phyloP scores from a whole-genome alignment of 805 yeast species.

The Kodamaea lidongshanica region DNA sequence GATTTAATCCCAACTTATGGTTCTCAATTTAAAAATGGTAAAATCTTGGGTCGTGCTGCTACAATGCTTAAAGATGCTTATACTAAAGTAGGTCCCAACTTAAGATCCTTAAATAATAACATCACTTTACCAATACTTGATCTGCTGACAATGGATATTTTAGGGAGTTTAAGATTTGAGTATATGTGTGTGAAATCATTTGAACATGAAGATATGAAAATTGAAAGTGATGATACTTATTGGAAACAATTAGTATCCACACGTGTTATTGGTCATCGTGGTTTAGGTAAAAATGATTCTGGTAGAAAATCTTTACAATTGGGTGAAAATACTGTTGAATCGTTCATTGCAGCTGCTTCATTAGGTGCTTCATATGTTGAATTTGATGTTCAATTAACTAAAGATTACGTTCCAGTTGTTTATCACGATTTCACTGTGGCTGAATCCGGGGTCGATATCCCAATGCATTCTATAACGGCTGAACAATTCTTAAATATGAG shows the following conservation, averaged over 20 bases:
- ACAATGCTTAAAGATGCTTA: conserved; percentile 58
- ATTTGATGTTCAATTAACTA: conserved; percentile 92
- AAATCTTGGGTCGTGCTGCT: conserved; percentile 76
- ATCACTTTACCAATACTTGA: conserved; percentile 75
- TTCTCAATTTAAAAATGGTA: conserved; percentile 19
- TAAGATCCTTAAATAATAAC: conserved; percentile 59
- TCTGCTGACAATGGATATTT: conserved; percentile 58
- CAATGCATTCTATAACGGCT: conserved; percentile 85
- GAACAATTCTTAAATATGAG: conserved; percentile 76
- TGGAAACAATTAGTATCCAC: conserved; percentile 89
- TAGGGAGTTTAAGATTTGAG: conserved; percentile 77
- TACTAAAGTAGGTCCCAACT: conserved; percentile 61
- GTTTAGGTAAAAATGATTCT: conserved; percentile 80
- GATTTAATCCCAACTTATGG: conserved; percentile 89
- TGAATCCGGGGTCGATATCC: conserved; percentile 92
- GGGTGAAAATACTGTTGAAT: conserved; percentile 93
- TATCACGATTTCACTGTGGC: conserved; percentile 94
- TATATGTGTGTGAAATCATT: conserved; percentile 68
- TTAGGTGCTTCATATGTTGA: conserved; percentile 95
- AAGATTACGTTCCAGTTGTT: conserved; percentile 85
- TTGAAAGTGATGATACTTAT: conserved; percentile 69
- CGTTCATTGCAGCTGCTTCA: conserved; percentile 93
- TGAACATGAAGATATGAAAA: conserved; percentile 57
- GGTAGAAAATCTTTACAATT: conserved; percentile 73
- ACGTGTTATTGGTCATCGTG: conserved; percentile 93